Base-by-base conservation (phyloP, 176 grass and related monocot species). In the Phoenix roebelenii region DNA sequence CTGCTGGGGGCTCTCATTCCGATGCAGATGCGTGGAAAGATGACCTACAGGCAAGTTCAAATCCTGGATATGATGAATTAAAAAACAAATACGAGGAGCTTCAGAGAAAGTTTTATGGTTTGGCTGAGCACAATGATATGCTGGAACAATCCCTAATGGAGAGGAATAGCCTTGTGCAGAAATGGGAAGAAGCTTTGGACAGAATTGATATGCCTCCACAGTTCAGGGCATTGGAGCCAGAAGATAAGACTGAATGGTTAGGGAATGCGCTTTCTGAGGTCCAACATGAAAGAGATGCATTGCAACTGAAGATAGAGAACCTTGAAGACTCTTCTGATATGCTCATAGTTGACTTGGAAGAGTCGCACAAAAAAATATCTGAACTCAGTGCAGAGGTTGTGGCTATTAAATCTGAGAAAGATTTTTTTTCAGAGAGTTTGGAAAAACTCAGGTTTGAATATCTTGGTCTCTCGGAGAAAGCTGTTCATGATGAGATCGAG, bases 291-390 rank as follows among this genome's bases (percentile, higher is more conserved):
- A 88, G 84, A 68, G 81, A 97, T 63, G 57, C 69, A 52, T 75
- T 97, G 61, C 87, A 88, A 25, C 67, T 73, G 59, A 97, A 97
- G 77, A 91, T 91, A 74, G 79, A 97, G 66, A 77, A 84, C 60
- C 93, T 97, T 64, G 93, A 97, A 74, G 93, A 84, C 56, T 97
- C 93, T 16, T 91, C 93, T 30, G 87, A 88, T 71, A 91, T 97
- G 87, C 72, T 97, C 58, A 85, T 82, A 55, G 64, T 83, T 70
- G 87, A 91, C 64, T 75, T 97, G 52, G 87, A 97, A 77, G 84
- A 87, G 22, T 97, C 93, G 0, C 84, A 82, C 70, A 83, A 97
- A 71, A 88, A 82, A 49, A 91, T 97, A 71, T 97, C 87, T 26
- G 84, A 97, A 77, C 78, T 91, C 29, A 91, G 74, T 61, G 81